Conservation (phyloP, 1,139 yeast species). For the Debaryomyces sp. region DNA sequence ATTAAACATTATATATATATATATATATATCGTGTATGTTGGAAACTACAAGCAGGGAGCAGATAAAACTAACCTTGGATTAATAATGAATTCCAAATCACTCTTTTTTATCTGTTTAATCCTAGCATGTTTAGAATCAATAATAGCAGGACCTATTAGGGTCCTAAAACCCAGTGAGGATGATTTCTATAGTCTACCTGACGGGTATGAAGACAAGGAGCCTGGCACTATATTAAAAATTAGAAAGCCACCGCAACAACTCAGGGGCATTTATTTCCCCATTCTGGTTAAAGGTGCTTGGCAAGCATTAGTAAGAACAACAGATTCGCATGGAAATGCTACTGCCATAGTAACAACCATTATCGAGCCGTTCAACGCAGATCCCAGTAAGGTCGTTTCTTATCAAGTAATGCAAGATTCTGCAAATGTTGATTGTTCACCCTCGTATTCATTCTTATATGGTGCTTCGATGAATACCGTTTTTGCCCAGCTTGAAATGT, state of each 20-base stretch:
- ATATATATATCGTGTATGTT: background rate
- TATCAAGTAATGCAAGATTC: constrained; percentile 40
- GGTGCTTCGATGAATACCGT: constrained; percentile 24
- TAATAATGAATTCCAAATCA: background rate
- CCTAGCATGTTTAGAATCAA: background rate
- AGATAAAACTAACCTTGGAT: background rate
- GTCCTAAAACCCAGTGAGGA: constrained; percentile 18
- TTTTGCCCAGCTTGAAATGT: constrained; percentile 26
- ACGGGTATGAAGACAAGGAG: constrained; percentile 20
- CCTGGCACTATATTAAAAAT: constrained; percentile 25
- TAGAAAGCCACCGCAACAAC: constrained; percentile 24
- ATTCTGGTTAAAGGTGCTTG: constrained; percentile 26
- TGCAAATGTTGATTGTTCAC: constrained; percentile 30
- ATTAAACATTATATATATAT: background rate
- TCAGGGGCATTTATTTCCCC: constrained; percentile 19
- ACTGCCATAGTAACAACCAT: constrained; percentile 34
- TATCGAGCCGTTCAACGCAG: constrained; percentile 33
- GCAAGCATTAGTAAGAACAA: constrained; percentile 38
- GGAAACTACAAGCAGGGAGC: background rate
- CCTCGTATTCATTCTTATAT: constrained; percentile 31
- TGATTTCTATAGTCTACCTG: constrained; percentile 25
- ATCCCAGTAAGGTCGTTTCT: constrained; percentile 29
- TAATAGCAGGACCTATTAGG: constrained; percentile 2
- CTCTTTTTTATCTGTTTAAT: background rate
- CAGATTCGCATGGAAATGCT: constrained; percentile 34